These are phyloP conservation scores for barley (Hordeum vulgare) DNA, from an alignment of 176 grass and related monocot genomes.

Conservation along the genomic window MorexV3_pseudomolecules_assembly NC_058518.1:406259717-406260216, in stretches of 20 bases:
- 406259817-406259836: slow-evolving; percentile 85
- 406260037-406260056: not conserved
- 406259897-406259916: slow-evolving; percentile 65
- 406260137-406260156: not conserved
- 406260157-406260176: not conserved
- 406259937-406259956: not conserved
- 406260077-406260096: not conserved
- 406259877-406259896: slow-evolving; percentile 83
- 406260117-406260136: not conserved
- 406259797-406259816: slow-evolving; percentile 4
- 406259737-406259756: not conserved
- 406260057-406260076: not conserved
- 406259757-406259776: not conserved
- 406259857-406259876: slow-evolving; percentile 95
- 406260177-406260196: not conserved
- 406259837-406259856: slow-evolving; percentile 80
- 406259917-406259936: slow-evolving; percentile 53
- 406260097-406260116: slow-evolving; percentile 2
- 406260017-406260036: not conserved
- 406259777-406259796: not conserved
- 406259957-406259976: not conserved
- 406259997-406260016: not conserved
- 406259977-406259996: not conserved
- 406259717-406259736: not conserved
- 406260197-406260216: not conserved